phyloP scores from a whole-genome alignment of 2,329 filamentous ascomycete genomes.

The Hymenoscyphus scutula region DNA sequence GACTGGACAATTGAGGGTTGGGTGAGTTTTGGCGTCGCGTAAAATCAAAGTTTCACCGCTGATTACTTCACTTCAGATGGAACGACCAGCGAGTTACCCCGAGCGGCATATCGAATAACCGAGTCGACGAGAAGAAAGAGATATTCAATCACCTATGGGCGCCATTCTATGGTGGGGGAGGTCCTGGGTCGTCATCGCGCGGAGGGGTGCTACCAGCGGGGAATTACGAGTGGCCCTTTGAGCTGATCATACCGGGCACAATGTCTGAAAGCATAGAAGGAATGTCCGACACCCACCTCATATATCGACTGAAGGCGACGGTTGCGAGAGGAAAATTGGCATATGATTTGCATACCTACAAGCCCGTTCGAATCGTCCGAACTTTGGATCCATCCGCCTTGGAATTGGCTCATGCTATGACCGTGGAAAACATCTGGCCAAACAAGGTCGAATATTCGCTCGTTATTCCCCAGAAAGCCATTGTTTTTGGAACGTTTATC shows the following conservation, averaged over 20 bases:
- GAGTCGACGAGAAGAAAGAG: slow-evolving; percentile 55
- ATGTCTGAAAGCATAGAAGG: slow-evolving; percentile 89
- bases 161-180: slow-evolving; percentile 57
- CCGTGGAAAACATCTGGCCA: slow-evolving; percentile 95
- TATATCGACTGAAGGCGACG: slow-evolving; percentile 88
- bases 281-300: slow-evolving; percentile 78
- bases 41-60: slow-evolving; percentile 5
- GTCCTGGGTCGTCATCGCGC: slow-evolving; percentile 46
- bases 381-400: slow-evolving; percentile 74
- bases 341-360: slow-evolving; percentile 79
- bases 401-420: slow-evolving; percentile 84
- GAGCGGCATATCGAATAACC: slow-evolving; percentile 57
- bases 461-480: slow-evolving; percentile 86
- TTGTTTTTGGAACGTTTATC: slow-evolving; percentile 87
- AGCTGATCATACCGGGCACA: slow-evolving; percentile 67
- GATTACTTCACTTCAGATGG: slow-evolving; percentile 42
- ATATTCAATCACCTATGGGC: slow-evolving; percentile 70
- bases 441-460: slow-evolving; percentile 98
- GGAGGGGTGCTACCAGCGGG: slow-evolving; percentile 63
- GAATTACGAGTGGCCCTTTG: slow-evolving; percentile 83
- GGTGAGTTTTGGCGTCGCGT: slow-evolving; percentile 49
- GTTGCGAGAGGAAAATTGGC: slow-evolving; percentile 83
- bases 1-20: slow-evolving; percentile 65
- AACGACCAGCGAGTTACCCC: slow-evolving; percentile 52
- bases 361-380: slow-evolving; percentile 73